phyloP scores from a whole-genome alignment of 495 filamentous ascomycete species.

The Tetracladium marchalianum region DNA sequence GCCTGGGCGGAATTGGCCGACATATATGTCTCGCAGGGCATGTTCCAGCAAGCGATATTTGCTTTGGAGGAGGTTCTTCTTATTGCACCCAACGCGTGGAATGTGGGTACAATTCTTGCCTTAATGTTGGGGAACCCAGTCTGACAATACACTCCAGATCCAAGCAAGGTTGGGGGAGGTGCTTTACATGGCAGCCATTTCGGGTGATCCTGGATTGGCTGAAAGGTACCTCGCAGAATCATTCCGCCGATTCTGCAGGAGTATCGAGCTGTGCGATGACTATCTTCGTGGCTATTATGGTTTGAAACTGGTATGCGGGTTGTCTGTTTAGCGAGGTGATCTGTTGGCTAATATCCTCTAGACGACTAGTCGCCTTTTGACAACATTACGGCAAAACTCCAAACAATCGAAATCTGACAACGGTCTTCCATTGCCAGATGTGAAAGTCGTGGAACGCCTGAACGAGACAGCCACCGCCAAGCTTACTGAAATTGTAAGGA shows the following conservation, averaged over 20 bases:
- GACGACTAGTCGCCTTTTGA: conserved; percentile 17
- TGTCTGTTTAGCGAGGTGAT: neutral
- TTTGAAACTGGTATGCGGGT: conserved; percentile 54
- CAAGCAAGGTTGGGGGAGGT: conserved; percentile 85
- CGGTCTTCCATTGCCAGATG: conserved; percentile 33
- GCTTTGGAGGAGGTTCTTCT: conserved; percentile 85
- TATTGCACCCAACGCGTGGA: conserved; percentile 90
- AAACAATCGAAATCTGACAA: conserved; percentile 21
- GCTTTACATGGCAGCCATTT: conserved; percentile 55
- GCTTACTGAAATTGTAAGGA: conserved; percentile 65
- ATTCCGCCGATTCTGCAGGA: conserved; percentile 74
- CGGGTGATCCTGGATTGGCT: conserved; percentile 27
- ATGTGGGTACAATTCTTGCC: conserved; percentile 43
- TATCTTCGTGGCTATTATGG: conserved; percentile 92
- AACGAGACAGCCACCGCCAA: conserved; percentile 63
- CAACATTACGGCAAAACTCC: conserved; percentile 4
- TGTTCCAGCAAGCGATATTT: conserved; percentile 75
- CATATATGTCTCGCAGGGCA: conserved; percentile 66
- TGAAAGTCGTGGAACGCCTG: conserved; percentile 51
- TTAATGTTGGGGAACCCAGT: neutral
- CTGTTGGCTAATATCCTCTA: conserved; percentile 12
- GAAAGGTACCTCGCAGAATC: conserved; percentile 53
- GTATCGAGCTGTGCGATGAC: conserved; percentile 85
- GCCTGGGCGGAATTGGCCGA: conserved; percentile 89
- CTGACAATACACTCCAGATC: conserved; percentile 40